phyloP scores from a whole-genome alignment of 2,329 filamentous ascomycete genomes.

The Beauveria bassiana region DNA sequence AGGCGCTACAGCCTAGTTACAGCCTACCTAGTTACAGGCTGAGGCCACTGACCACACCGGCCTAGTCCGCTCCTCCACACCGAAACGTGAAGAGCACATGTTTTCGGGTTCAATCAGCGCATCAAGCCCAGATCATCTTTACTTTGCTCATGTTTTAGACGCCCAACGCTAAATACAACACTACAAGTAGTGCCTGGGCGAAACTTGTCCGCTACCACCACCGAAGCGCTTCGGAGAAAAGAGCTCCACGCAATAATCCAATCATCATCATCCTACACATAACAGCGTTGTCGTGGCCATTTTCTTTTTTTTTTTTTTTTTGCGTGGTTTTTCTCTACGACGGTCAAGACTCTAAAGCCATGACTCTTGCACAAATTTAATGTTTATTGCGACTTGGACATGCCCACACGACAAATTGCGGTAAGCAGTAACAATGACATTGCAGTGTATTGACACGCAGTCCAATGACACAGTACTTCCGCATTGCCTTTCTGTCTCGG shows the following conservation, averaged over 20 bases:
- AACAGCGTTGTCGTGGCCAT: neutral
- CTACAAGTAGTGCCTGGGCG: neutral
- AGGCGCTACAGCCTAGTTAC: too few relatives aligned
- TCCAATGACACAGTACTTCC: neutral
- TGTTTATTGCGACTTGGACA: neutral
- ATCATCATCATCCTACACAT: neutral
- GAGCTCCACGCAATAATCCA: neutral
- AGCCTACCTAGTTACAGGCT: too few relatives aligned
- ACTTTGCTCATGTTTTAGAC: neutral
- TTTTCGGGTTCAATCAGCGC: too few relatives aligned
- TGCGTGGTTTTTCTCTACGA: neutral
- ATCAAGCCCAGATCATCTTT: neutral
- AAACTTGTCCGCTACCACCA: neutral
- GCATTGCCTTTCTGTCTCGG: neutral
- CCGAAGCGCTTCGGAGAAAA: conserved; percentile 1
- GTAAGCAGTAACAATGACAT: neutral
- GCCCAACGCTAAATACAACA: too few relatives aligned
- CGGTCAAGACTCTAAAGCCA: neutral
- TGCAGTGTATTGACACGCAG: too few relatives aligned
- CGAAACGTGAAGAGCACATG: neutral
- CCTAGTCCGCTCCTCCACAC: neutral
- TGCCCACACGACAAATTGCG: neutral
- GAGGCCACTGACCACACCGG: neutral
- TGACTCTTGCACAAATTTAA: neutral
- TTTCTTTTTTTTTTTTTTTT: neutral